These are phyloP conservation scores for Coniosporium apollinis DNA, from an alignment of 495 filamentous ascomycete species.

Conservation along the genomic window DNA sequence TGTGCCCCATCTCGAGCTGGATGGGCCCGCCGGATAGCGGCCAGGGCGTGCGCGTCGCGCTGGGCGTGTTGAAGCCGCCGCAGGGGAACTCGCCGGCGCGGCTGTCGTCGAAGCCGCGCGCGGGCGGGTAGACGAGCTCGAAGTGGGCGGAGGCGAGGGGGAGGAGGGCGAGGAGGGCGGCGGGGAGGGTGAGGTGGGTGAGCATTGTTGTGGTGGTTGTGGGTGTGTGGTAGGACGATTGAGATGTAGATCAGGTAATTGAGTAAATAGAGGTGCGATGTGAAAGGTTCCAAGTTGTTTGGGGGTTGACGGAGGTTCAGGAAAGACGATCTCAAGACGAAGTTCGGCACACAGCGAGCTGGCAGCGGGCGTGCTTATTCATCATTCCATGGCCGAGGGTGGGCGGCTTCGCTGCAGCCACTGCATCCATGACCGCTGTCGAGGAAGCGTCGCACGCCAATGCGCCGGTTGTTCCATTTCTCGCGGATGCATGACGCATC, in stretches of 20 bases:
- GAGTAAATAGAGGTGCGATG: neutral
- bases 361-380: too few relatives aligned
- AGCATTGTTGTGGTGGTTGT: slow-evolving; percentile 9
- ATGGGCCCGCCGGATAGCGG: slow-evolving; percentile 32
- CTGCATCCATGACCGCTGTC: too few relatives aligned
- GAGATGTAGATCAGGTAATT: neutral
- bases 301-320: too few relatives aligned
- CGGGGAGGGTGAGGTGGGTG: slow-evolving; percentile 7
- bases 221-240: too few relatives aligned
- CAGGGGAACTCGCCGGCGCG: slow-evolving; percentile 37
- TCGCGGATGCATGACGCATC: too few relatives aligned
- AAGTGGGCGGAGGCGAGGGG: slow-evolving; percentile 41
- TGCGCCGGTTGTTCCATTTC: too few relatives aligned
- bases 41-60: slow-evolving; percentile 32
- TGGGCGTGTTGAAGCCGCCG: slow-evolving; percentile 32
- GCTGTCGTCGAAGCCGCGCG: slow-evolving; percentile 37
- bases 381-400: too few relatives aligned
- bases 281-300: too few relatives aligned
- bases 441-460: too few relatives aligned
- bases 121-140: slow-evolving; percentile 36
- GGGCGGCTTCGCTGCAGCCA: too few relatives aligned
- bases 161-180: slow-evolving; percentile 11
- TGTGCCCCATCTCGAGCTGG: slow-evolving; percentile 38
- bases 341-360: too few relatives aligned
- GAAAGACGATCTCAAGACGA: too few relatives aligned